Base-by-base conservation (phyloP, 129 eudicot species). In the Centaurea solstitialis region DNA sequence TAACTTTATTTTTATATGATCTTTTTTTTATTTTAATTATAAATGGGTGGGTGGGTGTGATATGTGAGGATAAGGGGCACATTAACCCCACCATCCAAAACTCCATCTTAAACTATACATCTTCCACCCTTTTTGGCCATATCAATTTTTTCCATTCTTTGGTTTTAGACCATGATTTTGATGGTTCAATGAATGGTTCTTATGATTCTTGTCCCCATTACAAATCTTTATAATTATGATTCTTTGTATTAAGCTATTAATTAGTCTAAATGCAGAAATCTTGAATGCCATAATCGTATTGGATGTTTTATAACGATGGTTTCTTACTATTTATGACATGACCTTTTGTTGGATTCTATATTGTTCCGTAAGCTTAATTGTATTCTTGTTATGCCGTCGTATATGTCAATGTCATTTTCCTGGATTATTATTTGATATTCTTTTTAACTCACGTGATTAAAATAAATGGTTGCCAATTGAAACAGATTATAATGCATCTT, bases 81-180 rank as follows among this genome's bases (percentile, higher is more conserved):
- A 68, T 68, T 78, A 78, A 78, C 82, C 75, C 82, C 66, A 78
- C 76, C 82, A 77, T 67, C 21, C 64, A 18, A 77, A 18, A 77
- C 66, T 66, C 61, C 80, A 76, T 76, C 73, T 30, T 20, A 57
- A 57, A 57, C 65, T 57, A 57, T 57, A 57, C 65, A 57, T 22
- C 68, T 76, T 33, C 39, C 33, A 78, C 61, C 18, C 68, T 24
- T 77, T 37, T 78, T 47, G 24, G 38, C 33, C 76, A 50, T 86
- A 68, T 75, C 71, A 70, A 76, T 23, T 66, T 50, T 13, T 61
- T 72, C 65, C 38, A 23, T 28, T 84, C 80, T 75, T 35, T 76
- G 72, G 6, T 47, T 47, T 70, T 50, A 70, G 76, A 33, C 70
- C 70, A 70, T 70, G 76, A 50, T 79, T 79, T 79, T 53, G 28